A percentile compares a stretch with the other conserved stretches of the same genome.
These are phyloP conservation scores for Mycena albidolilacea DNA, from an alignment of 768 basidiomycete genomes.

Conservation along the genomic window DNA sequence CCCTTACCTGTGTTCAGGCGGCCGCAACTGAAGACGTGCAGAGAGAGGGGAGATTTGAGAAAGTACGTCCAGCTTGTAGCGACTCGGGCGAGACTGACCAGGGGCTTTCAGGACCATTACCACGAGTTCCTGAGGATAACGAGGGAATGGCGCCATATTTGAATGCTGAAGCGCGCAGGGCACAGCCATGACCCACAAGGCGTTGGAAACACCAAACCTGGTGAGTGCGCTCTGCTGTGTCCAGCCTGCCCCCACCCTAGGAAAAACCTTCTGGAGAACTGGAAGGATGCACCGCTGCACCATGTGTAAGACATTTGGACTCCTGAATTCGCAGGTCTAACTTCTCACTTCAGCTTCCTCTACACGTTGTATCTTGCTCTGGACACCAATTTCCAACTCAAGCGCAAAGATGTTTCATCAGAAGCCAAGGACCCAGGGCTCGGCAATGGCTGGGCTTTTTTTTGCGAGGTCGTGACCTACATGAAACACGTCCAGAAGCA, in stretches of 20 bases:
- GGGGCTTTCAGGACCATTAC: not conserved
- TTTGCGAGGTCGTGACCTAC: not conserved
- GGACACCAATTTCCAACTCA: slow-evolving; percentile 47
- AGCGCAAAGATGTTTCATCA: not conserved
- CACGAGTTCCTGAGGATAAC: slow-evolving; percentile 30
- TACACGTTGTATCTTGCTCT: slow-evolving; percentile 32
- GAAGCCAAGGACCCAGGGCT: slow-evolving; percentile 17
- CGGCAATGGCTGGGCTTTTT: not conserved
- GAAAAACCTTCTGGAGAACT: slow-evolving; percentile 43
- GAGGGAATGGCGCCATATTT: slow-evolving; percentile 35
- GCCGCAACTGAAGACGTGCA: no score
- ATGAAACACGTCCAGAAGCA: not conserved
- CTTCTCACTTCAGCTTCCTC: not conserved
- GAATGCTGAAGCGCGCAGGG: slow-evolving; percentile 39
- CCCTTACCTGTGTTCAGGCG: no score
- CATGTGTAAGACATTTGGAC: not conserved
- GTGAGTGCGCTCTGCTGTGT: slow-evolving; percentile 43
- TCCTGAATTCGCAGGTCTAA: no score
- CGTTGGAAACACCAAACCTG: not conserved
- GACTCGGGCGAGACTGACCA: no score
- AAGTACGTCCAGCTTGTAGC: no score
- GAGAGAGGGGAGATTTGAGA: no score
- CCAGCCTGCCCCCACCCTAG: slow-evolving; percentile 47
- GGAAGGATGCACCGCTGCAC: slow-evolving; percentile 33
- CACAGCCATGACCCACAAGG: slow-evolving; percentile 21